Percentiles rank a stretch among this genome's conserved stretches.
These are phyloP conservation scores for Oryza longistaminata DNA, from an alignment of 176 grass and related monocot species.

Conservation along the genomic window DNA sequence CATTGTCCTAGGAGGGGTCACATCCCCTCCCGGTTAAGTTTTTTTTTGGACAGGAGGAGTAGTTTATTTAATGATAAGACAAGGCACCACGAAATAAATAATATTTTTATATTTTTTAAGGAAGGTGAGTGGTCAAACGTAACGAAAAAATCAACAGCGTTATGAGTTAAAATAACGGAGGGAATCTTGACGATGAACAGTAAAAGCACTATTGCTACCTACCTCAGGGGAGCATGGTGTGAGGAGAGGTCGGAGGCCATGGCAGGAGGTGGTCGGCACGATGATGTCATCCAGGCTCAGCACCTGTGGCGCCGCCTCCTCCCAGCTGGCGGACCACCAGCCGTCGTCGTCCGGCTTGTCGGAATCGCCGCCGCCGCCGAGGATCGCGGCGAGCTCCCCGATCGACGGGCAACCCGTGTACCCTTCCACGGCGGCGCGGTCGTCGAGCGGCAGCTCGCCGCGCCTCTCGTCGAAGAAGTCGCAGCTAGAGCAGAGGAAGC, in stretches of 20 bases:
- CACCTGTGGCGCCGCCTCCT: slow-evolving; percentile 45
- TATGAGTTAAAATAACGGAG: too few relatives aligned
- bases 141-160: too few relatives aligned
- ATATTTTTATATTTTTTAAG: too few relatives aligned
- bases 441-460: slow-evolving; percentile 32
- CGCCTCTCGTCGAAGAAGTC: slow-evolving; percentile 69
- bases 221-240: slow-evolving; percentile 56
- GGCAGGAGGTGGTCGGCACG: slow-evolving; percentile 65
- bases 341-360: slow-evolving; percentile 28
- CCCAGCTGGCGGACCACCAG: slow-evolving; percentile 30
- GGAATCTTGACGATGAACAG: background rate
- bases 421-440: slow-evolving; percentile 51
- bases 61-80: too few relatives aligned
- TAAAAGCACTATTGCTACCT: background rate
- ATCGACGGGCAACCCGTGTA: slow-evolving; percentile 69
- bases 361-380: slow-evolving; percentile 31
- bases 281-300: slow-evolving; percentile 61
- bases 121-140: too few relatives aligned
- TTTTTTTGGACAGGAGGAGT: too few relatives aligned
- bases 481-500: slow-evolving; percentile 74
- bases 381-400: slow-evolving; percentile 41
- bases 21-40: too few relatives aligned
- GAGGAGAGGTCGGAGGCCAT: slow-evolving; percentile 67
- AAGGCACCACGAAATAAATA: too few relatives aligned
- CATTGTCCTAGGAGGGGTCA: too few relatives aligned